A percentile compares a stretch with the other conserved stretches of the same genome.
Evolutionary conservation across 768 basidiomycete species (phyloP).

Genomic region (Leccinum arenicola): DNA sequence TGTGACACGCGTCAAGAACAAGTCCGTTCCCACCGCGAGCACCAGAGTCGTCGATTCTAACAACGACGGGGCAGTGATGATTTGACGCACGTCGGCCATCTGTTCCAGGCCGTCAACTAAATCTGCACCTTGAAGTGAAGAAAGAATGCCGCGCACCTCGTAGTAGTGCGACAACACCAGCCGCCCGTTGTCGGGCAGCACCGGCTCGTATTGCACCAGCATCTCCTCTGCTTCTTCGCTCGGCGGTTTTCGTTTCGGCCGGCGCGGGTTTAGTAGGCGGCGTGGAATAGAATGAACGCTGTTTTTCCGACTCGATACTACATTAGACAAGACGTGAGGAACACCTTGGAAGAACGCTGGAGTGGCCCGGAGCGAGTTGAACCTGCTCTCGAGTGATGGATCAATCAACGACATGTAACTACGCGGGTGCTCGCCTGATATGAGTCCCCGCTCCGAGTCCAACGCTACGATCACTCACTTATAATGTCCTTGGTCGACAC

Average conservation of each 20-base stretch:
- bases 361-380: no score
- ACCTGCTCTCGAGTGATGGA: no score
- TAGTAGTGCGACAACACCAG: slow-evolving; percentile 56
- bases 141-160: slow-evolving; percentile 40
- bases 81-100: slow-evolving; percentile 68
- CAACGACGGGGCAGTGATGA: slow-evolving; percentile 78
- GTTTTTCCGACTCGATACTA: slow-evolving; percentile 75
- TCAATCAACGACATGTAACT: no score
- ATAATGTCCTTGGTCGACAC: slow-evolving; percentile 86
- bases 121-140: not conserved
- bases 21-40: slow-evolving; percentile 82
- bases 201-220: slow-evolving; percentile 80
- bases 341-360: not conserved
- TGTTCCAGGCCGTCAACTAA: slow-evolving; percentile 27
- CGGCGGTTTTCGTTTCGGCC: slow-evolving; percentile 76
- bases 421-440: no score
- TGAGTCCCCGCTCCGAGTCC: no score
- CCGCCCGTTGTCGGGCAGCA: slow-evolving; percentile 67
- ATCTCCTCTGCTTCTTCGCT: slow-evolving; percentile 80
- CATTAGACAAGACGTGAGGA: not conserved
- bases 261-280: slow-evolving; percentile 75
- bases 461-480: slow-evolving; percentile 44
- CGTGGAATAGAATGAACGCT: slow-evolving; percentile 76
- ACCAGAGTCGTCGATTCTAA: slow-evolving; percentile 92
- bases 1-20: slow-evolving; percentile 82